Evolutionary conservation across 2,329 filamentous ascomycete genomes (phyloP).

Genomic region (Fusarium sp.): DNA sequence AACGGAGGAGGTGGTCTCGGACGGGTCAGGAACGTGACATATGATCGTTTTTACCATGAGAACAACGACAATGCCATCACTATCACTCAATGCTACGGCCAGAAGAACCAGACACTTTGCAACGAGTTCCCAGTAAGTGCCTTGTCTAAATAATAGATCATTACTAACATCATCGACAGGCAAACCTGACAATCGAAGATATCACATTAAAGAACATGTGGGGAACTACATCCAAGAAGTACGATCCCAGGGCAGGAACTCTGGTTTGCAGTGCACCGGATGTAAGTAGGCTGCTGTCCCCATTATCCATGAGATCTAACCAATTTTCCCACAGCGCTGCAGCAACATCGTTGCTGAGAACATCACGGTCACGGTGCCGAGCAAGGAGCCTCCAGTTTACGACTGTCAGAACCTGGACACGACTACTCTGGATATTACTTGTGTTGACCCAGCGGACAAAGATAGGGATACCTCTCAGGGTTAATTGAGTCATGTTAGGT

Average conservation of each 20-base stretch:
- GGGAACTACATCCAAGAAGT: slow-evolving; percentile 45
- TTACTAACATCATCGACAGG: background rate
- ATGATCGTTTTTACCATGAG: slow-evolving; percentile 68
- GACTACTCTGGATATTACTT: slow-evolving; percentile 31
- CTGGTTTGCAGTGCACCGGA: slow-evolving; percentile 47
- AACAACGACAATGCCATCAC: slow-evolving; percentile 66
- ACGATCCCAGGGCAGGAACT: slow-evolving; percentile 45
- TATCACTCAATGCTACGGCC: slow-evolving; percentile 46
- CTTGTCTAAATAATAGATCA: background rate
- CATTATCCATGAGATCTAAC: background rate
- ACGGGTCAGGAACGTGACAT: slow-evolving; percentile 74
- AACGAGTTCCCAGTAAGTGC: slow-evolving; percentile 39
- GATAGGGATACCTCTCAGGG: slow-evolving; percentile 34
- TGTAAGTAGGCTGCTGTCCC: slow-evolving; percentile 21
- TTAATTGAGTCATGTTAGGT: background rate
- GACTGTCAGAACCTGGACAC: slow-evolving; percentile 40
- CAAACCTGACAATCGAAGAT: slow-evolving; percentile 38
- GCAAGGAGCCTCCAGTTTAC: slow-evolving; percentile 36
- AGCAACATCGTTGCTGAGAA: slow-evolving; percentile 40
- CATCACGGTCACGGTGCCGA: slow-evolving; percentile 39
- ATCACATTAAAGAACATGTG: slow-evolving; percentile 47
- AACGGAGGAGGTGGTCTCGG: slow-evolving; percentile 68
- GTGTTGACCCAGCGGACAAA: slow-evolving; percentile 11
- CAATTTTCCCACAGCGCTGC: slow-evolving; percentile 34
- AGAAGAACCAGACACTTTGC: slow-evolving; percentile 44